Evolutionary conservation across 257 asterid species (phyloP), one percentile per base, ranked within the genome.

Genomic region (Scutellaria galericulata): DNA sequence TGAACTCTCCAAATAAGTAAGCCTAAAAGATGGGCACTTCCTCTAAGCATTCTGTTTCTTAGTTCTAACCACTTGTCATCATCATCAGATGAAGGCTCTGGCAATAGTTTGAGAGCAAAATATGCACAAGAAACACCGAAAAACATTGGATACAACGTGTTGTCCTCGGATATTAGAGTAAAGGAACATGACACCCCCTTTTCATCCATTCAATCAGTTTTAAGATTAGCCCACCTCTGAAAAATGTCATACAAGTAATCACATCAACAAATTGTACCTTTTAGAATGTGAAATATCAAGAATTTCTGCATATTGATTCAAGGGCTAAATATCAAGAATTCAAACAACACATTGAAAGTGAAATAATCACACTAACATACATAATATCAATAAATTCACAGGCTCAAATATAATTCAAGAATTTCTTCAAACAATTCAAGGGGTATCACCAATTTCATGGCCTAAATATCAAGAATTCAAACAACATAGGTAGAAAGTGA

Each of bases 81-180:
- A 31, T 1, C 37, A 59, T 88, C 88, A 57, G 82, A 78, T 10
- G 63, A 82, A 6, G 88, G 79, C 74, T 87, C 84, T 14, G 91
- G 87, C 71, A 88, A 62, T 70, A 87, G 77, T 57, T 75, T 78
- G 4, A 89, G 89, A 7, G 96, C 96, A 22, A 75, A 85, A 61
- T 86, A 81, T 20, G 96, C 95, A 74, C 96, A 89, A 70, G 96
- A 92, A 80, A 87, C 87, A 41, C 96, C 88, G 59, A 88, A 92
- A 51, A 85, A 81, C 87, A 85, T 83, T 0, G 95, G 88, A 56
- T 72, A 85, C 48, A 86, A 82, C 66, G 83, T 77, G n/a, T 86
- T 79, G 41, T 79, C 87, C 55, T 83, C 82, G n/a, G 83, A 80
- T 67, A 67, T 22, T 48, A 65, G 72, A 74, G 69, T 22, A 55